Evolutionary conservation across 345 rosid species (phyloP).

Genomic region (Cardamine chenopodiifolia): DNA sequence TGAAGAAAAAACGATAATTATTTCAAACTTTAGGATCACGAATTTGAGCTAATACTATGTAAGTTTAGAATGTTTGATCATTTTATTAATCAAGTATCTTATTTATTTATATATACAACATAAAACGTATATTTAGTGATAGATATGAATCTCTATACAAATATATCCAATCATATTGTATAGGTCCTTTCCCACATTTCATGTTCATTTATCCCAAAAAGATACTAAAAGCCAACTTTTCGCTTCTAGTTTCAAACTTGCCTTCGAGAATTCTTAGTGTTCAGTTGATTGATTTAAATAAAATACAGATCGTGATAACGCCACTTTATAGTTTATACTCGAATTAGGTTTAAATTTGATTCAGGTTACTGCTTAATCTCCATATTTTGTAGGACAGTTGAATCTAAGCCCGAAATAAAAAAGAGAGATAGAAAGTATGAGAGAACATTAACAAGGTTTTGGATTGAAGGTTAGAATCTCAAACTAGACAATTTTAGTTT

Average conservation of each 20-base stretch:
- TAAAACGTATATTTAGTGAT: too few species aligned
- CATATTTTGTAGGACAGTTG: not conserved
- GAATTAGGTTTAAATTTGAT: not conserved
- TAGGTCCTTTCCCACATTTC: conserved; percentile 33
- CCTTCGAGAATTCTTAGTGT: conserved; percentile 16
- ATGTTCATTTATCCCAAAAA: conserved; percentile 38
- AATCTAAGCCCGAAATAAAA: not conserved
- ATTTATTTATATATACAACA: too few species aligned
- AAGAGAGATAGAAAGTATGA: not conserved
- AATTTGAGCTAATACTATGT: too few species aligned
- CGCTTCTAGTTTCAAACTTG: conserved; percentile 10
- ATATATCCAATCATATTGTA: conserved; percentile 41
- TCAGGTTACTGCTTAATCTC: not conserved
- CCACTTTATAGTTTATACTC: not conserved
- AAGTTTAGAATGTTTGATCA: too few species aligned
- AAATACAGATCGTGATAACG: not conserved
- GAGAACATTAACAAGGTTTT: not conserved
- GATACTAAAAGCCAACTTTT: conserved; percentile 21
- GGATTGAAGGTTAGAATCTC: conserved; percentile 6
- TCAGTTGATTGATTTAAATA: not conserved
- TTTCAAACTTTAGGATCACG: too few species aligned
- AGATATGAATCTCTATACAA: too few species aligned
- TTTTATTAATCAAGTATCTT: too few species aligned
- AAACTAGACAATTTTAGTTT: not conserved
- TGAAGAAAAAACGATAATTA: too few species aligned